Evolutionary conservation across 208 protist genomes (phyloP).

Genomic region (Strigomonas galati): DNA sequence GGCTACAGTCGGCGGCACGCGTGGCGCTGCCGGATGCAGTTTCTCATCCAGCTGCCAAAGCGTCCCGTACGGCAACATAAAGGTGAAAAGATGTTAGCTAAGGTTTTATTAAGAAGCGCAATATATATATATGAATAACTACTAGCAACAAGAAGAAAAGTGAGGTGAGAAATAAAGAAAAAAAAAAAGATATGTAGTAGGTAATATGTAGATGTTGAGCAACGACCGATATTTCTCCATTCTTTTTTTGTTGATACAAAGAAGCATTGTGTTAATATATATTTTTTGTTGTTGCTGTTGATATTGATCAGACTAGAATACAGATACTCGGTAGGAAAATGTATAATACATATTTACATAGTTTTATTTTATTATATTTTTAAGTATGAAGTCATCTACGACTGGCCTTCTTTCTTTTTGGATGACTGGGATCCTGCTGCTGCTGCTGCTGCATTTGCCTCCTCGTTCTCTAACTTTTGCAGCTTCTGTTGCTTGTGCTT

Average conservation of each 20-base stretch:
- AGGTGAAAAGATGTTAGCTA: not conserved
- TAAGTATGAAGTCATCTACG: not conserved
- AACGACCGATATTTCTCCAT: too few relatives aligned
- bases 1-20: constrained; percentile 22
- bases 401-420: not conserved
- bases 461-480: constrained; percentile 8
- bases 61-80: constrained; percentile 53
- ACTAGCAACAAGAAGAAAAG: not conserved
- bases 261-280: not conserved
- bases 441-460: not conserved
- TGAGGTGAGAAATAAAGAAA: not conserved
- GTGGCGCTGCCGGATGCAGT: constrained; percentile 34
- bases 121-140: not conserved
- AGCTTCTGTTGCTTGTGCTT: constrained; percentile 17
- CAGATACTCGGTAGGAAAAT: not conserved
- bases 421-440: not conserved
- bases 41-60: constrained; percentile 54
- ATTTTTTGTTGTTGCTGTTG: not conserved
- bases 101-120: not conserved
- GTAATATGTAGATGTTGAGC: too few relatives aligned
- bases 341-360: not conserved
- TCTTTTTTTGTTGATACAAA: too few relatives aligned
- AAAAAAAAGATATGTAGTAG: not conserved
- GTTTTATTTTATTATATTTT: not conserved
- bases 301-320: not conserved